Percentiles rank a stretch among this genome's conserved stretches.
phyloP scores from a whole-genome alignment of 345 rosid species.

The Citrus reticulata region DNA sequence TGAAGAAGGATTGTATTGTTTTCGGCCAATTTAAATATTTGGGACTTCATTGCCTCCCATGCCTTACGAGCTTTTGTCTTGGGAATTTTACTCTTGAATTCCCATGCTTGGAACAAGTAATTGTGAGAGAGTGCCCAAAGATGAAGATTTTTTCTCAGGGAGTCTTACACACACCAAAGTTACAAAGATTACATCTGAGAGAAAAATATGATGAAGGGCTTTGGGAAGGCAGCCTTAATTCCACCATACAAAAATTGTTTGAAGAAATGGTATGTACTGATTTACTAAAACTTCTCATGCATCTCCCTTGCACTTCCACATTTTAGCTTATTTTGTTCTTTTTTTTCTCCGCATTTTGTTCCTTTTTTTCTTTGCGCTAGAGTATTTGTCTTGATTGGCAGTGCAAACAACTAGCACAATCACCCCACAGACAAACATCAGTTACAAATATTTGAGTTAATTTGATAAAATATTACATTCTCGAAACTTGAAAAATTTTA shows the following conservation, averaged over 20 bases:
- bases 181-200: background rate
- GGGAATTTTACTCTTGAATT: background rate
- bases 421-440: too few species aligned
- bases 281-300: background rate
- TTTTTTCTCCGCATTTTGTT: too few species aligned
- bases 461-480: too few species aligned
- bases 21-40: slow-evolving; percentile 11
- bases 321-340: background rate
- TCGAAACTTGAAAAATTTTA: too few species aligned
- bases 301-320: background rate
- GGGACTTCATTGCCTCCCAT: slow-evolving; percentile 10
- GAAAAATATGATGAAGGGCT: background rate
- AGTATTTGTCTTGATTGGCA: too few species aligned
- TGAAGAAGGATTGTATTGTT: background rate
- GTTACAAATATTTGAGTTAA: too few species aligned
- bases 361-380: background rate
- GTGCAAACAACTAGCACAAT: background rate
- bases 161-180: background rate
- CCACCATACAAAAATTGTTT: background rate
- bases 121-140: background rate
- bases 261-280: background rate
- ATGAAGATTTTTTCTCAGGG: background rate
- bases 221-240: background rate
- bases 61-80: background rate
- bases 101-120: background rate